These are phyloP conservation scores for Butyriboletus loyo DNA, from an alignment of 768 basidiomycete genomes.

Conservation along the genomic window DNA sequence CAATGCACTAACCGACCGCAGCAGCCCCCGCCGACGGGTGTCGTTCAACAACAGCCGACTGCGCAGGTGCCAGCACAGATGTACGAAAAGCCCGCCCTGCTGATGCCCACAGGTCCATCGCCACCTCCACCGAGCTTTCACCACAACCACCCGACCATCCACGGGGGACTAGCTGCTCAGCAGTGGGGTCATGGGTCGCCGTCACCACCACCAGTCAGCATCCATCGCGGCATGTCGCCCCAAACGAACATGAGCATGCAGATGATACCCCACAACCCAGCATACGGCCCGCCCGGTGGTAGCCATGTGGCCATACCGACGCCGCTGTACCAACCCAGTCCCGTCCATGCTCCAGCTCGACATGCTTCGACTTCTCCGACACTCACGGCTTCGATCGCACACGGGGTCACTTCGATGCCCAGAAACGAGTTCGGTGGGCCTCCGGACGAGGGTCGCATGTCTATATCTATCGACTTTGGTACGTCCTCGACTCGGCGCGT, in stretches of 20 bases:
- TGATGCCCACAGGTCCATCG: conserved; percentile 41
- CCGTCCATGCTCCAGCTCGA: conserved; percentile 22
- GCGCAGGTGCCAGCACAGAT: conserved; percentile 34
- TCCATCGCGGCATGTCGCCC: conserved; percentile 1
- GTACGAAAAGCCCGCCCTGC: conserved; percentile 41
- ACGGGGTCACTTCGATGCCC: conserved; percentile 1
- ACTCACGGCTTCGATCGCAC: conserved; percentile 1
- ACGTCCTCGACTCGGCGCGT: conserved; percentile 14
- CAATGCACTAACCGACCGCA: conserved; percentile 34
- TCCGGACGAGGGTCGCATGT: conserved; percentile 72
- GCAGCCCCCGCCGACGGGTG: conserved; percentile 27
- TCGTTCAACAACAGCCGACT: conserved; percentile 54
- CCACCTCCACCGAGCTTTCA: conserved; percentile 44
- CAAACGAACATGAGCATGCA: not conserved
- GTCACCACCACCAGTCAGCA: conserved; percentile 29
- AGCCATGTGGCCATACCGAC: not conserved
- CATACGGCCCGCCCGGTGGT: not conserved
- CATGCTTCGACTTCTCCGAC: conserved; percentile 25
- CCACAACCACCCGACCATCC: conserved; percentile 19
- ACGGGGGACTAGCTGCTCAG: conserved; percentile 19
- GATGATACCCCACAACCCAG: not conserved
- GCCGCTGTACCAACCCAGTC: conserved; percentile 28
- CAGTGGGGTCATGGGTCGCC: conserved; percentile 30
- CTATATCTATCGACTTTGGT: conserved; percentile 84
- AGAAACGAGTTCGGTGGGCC: conserved; percentile 23